Percentiles rank a stretch among this genome's conserved stretches.
Conservation (phyloP, 108 stramenopile species). For the Asterionellopsis glacialis region DNA sequence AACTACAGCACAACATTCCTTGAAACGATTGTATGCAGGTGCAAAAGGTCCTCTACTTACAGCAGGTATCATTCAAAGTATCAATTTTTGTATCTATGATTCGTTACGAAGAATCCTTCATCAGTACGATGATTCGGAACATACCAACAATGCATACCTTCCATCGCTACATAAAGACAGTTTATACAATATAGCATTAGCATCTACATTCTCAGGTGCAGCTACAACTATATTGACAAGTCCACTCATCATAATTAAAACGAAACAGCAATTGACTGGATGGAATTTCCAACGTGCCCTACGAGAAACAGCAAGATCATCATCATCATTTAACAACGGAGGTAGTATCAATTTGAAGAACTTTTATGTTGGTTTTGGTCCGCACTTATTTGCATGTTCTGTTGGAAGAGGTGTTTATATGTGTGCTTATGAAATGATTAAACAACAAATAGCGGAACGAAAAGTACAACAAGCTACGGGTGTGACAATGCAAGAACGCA, state of each 20-base stretch:
- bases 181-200: slow-evolving; percentile 42
- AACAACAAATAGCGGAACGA: slow-evolving; percentile 22
- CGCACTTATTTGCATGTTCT: slow-evolving; percentile 56
- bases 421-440: slow-evolving; percentile 50
- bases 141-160: slow-evolving; percentile 36
- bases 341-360: slow-evolving; percentile 5
- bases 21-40: slow-evolving; percentile 64
- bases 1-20: slow-evolving; percentile 1
- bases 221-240: slow-evolving; percentile 38
- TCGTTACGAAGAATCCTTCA: slow-evolving; percentile 50
- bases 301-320: slow-evolving; percentile 1
- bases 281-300: slow-evolving; percentile 47
- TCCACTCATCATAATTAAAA: slow-evolving; percentile 64
- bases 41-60: slow-evolving; percentile 57
- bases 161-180: slow-evolving; percentile 26
- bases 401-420: slow-evolving; percentile 58
- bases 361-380: slow-evolving; percentile 51
- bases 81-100: slow-evolving; percentile 78
- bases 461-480: no score
- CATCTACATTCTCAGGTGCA: slow-evolving; percentile 51
- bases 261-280: slow-evolving; percentile 63
- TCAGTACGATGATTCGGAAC: slow-evolving; percentile 4
- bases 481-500: slow-evolving; percentile 38
- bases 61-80: slow-evolving; percentile 56
- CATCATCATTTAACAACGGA: no score